Evolutionary conservation across 345 rosid species (phyloP).

Genomic region (Cardamine chenopodiifolia): DNA sequence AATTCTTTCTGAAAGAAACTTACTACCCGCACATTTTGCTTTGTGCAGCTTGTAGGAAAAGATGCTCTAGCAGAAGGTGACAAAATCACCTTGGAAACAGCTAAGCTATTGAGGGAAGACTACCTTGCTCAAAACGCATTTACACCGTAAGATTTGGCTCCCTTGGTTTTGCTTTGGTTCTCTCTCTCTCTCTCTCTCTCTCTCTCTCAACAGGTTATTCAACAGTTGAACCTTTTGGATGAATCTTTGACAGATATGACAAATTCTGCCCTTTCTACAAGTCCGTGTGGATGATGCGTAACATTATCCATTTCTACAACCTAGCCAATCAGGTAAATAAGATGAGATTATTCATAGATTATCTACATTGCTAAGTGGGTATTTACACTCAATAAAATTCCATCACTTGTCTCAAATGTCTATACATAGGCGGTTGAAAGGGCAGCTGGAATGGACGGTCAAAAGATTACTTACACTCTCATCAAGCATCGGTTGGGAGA

Average conservation of each 20-base stretch:
- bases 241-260: slow-evolving; percentile 66
- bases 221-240: slow-evolving; percentile 19
- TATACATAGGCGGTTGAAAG: slow-evolving; percentile 85
- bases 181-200: background rate
- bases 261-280: slow-evolving; percentile 99
- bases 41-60: slow-evolving; percentile 95
- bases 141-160: slow-evolving; percentile 72
- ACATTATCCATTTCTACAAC: slow-evolving; percentile 91
- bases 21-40: background rate
- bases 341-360: background rate
- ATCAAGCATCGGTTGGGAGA: slow-evolving; percentile 98
- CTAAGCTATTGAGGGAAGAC: slow-evolving; percentile 98
- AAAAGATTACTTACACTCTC: slow-evolving; percentile 88
- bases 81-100: slow-evolving; percentile 95
- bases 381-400: background rate
- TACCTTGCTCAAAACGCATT: slow-evolving; percentile 99
- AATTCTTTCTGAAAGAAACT: background rate
- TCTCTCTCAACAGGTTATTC: background rate
- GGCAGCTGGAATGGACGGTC: slow-evolving; percentile 99
- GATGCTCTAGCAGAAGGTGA: slow-evolving; percentile 98
- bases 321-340: slow-evolving; percentile 91
- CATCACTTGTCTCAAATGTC: background rate
- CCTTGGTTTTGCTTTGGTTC: background rate
- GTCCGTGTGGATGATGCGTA: slow-evolving; percentile 99
- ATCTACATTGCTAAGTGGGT: background rate